Base-by-base conservation (phyloP, 2,329 filamentous ascomycete genomes). In the Rhynchosporium secalis region DNA sequence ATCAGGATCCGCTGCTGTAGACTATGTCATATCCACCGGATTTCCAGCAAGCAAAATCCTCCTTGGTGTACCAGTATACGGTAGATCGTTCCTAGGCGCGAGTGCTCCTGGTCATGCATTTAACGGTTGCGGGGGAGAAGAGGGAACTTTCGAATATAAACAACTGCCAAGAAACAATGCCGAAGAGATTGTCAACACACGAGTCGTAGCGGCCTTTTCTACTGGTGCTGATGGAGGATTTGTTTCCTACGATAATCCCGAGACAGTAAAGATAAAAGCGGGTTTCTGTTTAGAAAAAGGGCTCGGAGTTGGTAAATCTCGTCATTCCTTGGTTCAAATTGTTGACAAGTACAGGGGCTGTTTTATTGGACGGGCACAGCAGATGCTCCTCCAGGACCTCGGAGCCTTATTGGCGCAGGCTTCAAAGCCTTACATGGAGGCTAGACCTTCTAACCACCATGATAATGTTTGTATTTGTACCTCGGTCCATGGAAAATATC, bases 291-390 rank as follows among this genome's bases (percentile, higher is more conserved):
- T 85, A 70, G 83, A 89, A 69, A 87, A 88, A 69, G 83, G 83
- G 33, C 78, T 95, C 20, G 90, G 87, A 33, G 83, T 86, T 64
- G 63, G 72, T 66, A 26, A n/a, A 26, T 9, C 29, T 28, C 54
- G 41, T 38, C 26, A 33, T 26, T 2, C 36, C 7, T n/a, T 33
- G 28, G 31, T 58, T 40, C 8, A 33, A 4, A 5, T 2, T n/a
- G 55, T 33, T 67, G 48, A 64, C 54, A 49, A 15, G 40, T 56
- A 33, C 68, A 86, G 84, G 91, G 91, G 0, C 76, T 95, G 8
- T 94, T 92, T 74, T 95, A 93, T 75, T 93, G 89, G 88, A 86
- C 88, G 58, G 89, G 86, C n/a, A 87, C 88, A 13, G 86, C 84
- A 3, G 91, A 95, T 77, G 82, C 83, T 33, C 79, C 77, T 67